Base-by-base conservation (phyloP, 805 yeast species). In the Komagataella ulmi region DNA sequence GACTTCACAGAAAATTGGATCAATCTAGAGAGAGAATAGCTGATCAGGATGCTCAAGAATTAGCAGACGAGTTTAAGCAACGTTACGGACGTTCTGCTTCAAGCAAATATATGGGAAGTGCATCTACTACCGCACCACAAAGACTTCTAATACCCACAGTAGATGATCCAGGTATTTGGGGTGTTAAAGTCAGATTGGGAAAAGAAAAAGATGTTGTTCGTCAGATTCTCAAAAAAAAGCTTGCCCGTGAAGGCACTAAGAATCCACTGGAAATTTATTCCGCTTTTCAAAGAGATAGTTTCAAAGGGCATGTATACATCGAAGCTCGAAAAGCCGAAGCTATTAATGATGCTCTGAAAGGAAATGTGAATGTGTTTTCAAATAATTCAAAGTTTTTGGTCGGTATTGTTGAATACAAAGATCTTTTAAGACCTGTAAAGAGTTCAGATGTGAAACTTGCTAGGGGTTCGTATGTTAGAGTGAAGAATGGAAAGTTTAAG, bases 131-230 rank as follows among this genome's bases (percentile, higher is more conserved):
- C 48, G 96, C 91, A 10, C 93, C 98, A 5, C 99, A 93, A 66
- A 83, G 96, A 62, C 78, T 93, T 59, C 75, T 93, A 59, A 75
- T 93, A 67, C 99, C 99, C 10, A 88, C 97, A 36, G 96, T 93
- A 53, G 88, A 90, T 60, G 97, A 93, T 64, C 98, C 99, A 7
- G 82, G 88, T 51, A 88, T 93, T 59, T 93, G 96, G 86, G 98
- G 96, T 62, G 80, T 93, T 48, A 80, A 97, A 67, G 88, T 95
- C 70, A 80, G 95, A 61, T 88, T 87, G 40, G 97, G 98, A 49
- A 81, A 85, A 58, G 99, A 93, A 67, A 91, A 88, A 66, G 96
- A 88, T 51, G 72, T 90, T 56, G 96, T 93, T 21, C 80, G 88
- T 57, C 86, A 86, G 57, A 71, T 93, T 50, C 75, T 85, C 68